phyloP scores from a whole-genome alignment of 352 stramenopile species.

The Thraustochytrium striatum region DNA sequence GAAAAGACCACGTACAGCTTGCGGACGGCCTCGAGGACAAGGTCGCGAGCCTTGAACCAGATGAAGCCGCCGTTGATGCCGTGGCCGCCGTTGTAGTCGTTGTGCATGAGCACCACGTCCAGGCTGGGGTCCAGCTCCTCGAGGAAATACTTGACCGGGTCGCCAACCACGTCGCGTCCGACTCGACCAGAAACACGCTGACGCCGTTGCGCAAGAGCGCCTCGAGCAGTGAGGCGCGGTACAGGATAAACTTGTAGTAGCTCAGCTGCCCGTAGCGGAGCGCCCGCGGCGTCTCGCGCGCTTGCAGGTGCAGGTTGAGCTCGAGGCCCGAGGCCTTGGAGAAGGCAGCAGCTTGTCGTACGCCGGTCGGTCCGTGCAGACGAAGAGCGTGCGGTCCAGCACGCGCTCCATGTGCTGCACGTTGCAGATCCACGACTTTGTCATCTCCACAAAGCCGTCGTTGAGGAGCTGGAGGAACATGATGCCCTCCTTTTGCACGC shows the following conservation, averaged over 20 bases:
- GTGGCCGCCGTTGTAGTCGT: background rate
- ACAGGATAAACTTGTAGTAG: slow-evolving; percentile 27
- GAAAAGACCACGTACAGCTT: background rate
- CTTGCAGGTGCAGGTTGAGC: background rate
- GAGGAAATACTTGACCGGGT: background rate
- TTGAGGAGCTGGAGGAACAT: slow-evolving; percentile 3
- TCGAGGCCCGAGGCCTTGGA: background rate
- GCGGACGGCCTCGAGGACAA: background rate
- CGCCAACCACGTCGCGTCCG: background rate
- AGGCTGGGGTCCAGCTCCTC: background rate
- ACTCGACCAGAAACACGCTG: slow-evolving; percentile 1
- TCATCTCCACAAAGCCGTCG: slow-evolving; percentile 2
- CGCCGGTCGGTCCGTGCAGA: too few relatives aligned
- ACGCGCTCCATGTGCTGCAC: slow-evolving; percentile 13
- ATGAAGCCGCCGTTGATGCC: slow-evolving; percentile 3
- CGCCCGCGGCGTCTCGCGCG: background rate
- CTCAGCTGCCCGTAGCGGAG: background rate
- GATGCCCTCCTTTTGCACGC: background rate
- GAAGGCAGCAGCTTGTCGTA: slow-evolving; percentile 3
- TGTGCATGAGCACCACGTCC: background rate
- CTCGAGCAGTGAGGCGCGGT: background rate
- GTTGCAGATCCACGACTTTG: slow-evolving; percentile 4
- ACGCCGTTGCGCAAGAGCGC: background rate
- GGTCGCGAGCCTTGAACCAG: background rate
- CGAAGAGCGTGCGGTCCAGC: slow-evolving; percentile 6